phyloP scores from a whole-genome alignment of 2,329 filamentous ascomycete species.

The Colletotrichum coccodes region DNA sequence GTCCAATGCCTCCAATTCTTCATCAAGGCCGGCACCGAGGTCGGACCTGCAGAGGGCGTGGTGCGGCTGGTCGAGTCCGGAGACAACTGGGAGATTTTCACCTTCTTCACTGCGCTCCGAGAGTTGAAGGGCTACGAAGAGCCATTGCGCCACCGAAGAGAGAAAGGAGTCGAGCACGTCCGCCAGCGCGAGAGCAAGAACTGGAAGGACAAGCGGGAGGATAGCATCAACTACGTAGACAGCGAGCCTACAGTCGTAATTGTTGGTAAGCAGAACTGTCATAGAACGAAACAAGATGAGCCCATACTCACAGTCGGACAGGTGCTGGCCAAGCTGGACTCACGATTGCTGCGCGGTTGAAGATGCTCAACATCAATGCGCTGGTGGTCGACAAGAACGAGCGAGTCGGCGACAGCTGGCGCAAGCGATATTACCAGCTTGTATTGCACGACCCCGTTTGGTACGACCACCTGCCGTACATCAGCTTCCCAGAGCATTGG shows the following conservation, averaged over 20 bases:
- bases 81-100: conserved; percentile 63
- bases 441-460: conserved; percentile 73
- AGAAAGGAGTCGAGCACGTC: conserved; percentile 62
- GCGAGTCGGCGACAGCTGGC: conserved; percentile 69
- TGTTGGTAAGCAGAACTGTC: conserved; percentile 27
- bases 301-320: neutral
- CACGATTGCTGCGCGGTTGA: conserved; percentile 61
- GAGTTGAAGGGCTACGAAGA: conserved; percentile 62
- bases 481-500: conserved; percentile 70
- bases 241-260: conserved; percentile 34
- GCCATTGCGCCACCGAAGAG: conserved; percentile 50
- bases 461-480: conserved; percentile 67
- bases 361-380: conserved; percentile 62
- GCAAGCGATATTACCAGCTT: conserved; percentile 63
- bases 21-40: conserved; percentile 60
- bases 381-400: conserved; percentile 63
- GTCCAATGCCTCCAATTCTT: conserved; percentile 67
- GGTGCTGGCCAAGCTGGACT: conserved; percentile 63
- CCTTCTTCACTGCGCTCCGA: conserved; percentile 63
- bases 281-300: conserved; percentile 15
- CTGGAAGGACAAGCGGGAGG: conserved; percentile 35
- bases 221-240: conserved; percentile 26
- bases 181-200: conserved; percentile 44
- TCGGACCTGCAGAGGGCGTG: conserved; percentile 67
- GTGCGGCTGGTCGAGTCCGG: conserved; percentile 56